Conservation (phyloP, 2,329 filamentous ascomycete species). For the Fusarium papillatum region DNA sequence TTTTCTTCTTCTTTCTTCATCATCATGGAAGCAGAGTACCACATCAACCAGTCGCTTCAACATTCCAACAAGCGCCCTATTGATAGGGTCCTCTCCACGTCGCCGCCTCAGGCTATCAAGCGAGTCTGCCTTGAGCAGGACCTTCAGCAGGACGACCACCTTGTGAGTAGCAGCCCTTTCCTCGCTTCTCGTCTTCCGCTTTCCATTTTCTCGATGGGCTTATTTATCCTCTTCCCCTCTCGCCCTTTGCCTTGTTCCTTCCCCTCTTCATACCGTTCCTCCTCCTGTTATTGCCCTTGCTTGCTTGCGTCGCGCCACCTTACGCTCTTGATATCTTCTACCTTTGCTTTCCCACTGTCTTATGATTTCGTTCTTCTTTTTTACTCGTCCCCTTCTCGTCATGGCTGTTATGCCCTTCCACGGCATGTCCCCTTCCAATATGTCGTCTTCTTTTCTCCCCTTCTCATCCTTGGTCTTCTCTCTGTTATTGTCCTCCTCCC, state of each 20-base stretch:
- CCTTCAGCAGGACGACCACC: background rate
- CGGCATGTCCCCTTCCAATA: background rate
- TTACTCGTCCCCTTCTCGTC: background rate
- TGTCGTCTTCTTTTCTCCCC: background rate
- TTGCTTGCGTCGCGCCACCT: no score
- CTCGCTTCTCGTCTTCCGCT: no score
- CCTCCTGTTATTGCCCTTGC: background rate
- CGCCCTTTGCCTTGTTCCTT: background rate
- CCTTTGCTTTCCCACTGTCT: no score
- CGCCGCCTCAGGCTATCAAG: background rate
- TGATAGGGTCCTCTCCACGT: background rate
- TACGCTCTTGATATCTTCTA: no score
- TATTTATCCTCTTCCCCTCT: background rate
- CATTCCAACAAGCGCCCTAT: constrained; percentile 4
- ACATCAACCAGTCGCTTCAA: background rate
- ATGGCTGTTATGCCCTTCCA: background rate
- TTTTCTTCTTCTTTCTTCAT: background rate
- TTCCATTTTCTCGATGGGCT: no score
- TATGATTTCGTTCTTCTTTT: background rate
- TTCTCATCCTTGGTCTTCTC: background rate
- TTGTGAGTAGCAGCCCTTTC: background rate
- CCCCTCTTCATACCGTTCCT: background rate
- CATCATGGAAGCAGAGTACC: background rate
- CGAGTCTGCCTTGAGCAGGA: background rate
- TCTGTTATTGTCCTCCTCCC: no score